Evolutionary conservation across 2,329 filamentous ascomycete genomes (phyloP), one percentile per base, ranked within the genome.

Genomic region (Ustulina deusta): DNA sequence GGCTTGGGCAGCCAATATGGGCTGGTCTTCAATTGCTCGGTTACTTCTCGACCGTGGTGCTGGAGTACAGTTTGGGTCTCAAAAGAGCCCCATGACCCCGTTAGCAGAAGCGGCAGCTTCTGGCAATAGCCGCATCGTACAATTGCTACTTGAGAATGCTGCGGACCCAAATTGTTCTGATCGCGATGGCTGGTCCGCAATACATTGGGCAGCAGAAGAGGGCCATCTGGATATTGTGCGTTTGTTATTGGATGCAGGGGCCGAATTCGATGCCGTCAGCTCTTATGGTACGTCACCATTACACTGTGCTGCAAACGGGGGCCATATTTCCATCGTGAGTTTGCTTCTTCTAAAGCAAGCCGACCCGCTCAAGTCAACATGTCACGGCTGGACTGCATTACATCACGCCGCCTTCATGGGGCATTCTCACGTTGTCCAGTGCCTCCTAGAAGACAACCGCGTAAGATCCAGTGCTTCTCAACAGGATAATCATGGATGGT

Each of bases 361-460:
- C 13, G 54, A 64, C 29, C 55, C 55, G 6, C 17, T 46, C 17
- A 59, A n/a, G 36, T n/a, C 17, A 25, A 64, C 52, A 64, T 64
- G 54, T 20, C 38, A 62, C 22, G 42, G 61, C 5, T 64, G 61
- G 61, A 64, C 61, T 15, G 44, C 61, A 42, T 15, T 58, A 13
- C 61, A 64, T 20, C 54, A 64, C 10, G 54, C 61, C 27, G 61
- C 61, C 29, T 59, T 57, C 44, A 49, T 64, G 52, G 61, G 61
- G 1, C 34, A 59, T 20, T 44, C 32, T 34, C 32, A 13, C n/a
- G 61, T 64, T 17, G 61, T 59, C 6, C 32, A 34, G 4, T 0
- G 15, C 25, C 48, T 64, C 51, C 49, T 55, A 13, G n/a, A 29
- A 6, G 25, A 55, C 34, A 4, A 34, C 17, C 34, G 25, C n/a